Evolutionary conservation across 2,329 filamentous ascomycete genomes (phyloP).

Genomic region (Cladosporium sphaerospermum): DNA sequence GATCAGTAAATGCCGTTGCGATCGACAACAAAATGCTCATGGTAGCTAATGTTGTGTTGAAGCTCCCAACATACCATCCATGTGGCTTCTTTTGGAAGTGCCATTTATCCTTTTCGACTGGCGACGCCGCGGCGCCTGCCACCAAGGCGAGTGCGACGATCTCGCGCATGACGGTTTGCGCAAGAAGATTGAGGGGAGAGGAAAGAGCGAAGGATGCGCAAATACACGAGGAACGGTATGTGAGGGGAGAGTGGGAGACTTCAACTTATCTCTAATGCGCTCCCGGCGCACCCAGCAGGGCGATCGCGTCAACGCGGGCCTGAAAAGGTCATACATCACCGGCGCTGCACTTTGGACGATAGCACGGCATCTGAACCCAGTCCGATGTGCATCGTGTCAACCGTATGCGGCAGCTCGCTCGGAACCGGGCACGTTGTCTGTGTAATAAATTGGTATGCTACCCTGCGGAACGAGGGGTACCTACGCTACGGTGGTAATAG

Average conservation of each 20-base stretch:
- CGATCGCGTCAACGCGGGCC: background rate
- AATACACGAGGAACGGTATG: background rate
- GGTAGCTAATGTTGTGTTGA: no score
- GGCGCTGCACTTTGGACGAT: slow-evolving; percentile 1
- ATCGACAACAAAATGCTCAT: no score
- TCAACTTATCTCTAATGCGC: slow-evolving; percentile 3
- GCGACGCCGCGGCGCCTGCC: slow-evolving; percentile 4
- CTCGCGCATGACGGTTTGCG: background rate
- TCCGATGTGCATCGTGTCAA: background rate
- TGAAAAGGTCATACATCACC: slow-evolving; percentile 5
- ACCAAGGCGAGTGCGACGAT: background rate
- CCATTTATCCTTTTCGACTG: slow-evolving; percentile 9
- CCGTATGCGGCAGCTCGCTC: slow-evolving; percentile 8
- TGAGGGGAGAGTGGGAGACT: background rate
- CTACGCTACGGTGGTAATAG: slow-evolving; percentile 1
- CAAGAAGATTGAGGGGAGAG: background rate
- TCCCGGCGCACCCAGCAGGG: background rate
- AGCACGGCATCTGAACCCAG: slow-evolving; percentile 5
- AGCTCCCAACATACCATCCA: slow-evolving; percentile 1
- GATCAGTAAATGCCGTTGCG: no score
- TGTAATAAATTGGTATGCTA: background rate
- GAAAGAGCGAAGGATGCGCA: background rate
- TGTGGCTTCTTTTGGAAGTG: slow-evolving; percentile 5
- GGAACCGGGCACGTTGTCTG: background rate
- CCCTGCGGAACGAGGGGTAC: slow-evolving; percentile 1